phyloP scores from a whole-genome alignment of 1,139 yeast genomes.

The Yamadazyma kanchanaburiensis region DNA sequence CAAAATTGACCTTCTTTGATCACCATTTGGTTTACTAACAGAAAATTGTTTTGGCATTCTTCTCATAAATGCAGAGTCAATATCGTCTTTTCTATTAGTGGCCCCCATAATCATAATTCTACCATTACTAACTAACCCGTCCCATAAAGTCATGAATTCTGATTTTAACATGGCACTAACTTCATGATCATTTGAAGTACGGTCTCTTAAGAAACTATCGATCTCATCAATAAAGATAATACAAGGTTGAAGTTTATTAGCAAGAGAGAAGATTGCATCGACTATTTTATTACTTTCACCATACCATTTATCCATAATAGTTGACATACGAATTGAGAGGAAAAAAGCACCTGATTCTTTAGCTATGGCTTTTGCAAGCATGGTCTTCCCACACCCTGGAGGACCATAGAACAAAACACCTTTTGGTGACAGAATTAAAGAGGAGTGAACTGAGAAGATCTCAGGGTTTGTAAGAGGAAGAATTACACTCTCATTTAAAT shows the following conservation, averaged over 20 bases:
- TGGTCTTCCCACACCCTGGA: slow-evolving; percentile 97
- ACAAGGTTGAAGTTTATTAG: slow-evolving; percentile 88
- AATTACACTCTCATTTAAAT: slow-evolving; percentile 80
- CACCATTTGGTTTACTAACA: slow-evolving; percentile 65
- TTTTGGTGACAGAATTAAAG: slow-evolving; percentile 82
- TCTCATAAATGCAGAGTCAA: slow-evolving; percentile 88
- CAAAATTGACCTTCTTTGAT: slow-evolving; percentile 70
- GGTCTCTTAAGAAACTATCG: slow-evolving; percentile 87
- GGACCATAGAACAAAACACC: slow-evolving; percentile 95
- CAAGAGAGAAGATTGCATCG: slow-evolving; percentile 89
- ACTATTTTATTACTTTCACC: slow-evolving; percentile 95
- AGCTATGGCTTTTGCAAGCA: slow-evolving; percentile 95
- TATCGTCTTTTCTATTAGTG: slow-evolving; percentile 87
- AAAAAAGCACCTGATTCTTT: slow-evolving; percentile 91
- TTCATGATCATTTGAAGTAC: slow-evolving; percentile 86
- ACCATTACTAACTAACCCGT: slow-evolving; percentile 78
- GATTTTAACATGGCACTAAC: slow-evolving; percentile 95
- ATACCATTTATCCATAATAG: slow-evolving; percentile 97
- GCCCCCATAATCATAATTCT: slow-evolving; percentile 90
- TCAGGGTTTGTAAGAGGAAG: slow-evolving; percentile 81
- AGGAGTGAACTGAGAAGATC: slow-evolving; percentile 57
- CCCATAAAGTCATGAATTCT: slow-evolving; percentile 98
- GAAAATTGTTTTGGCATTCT: slow-evolving; percentile 91
- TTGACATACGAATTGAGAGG: slow-evolving; percentile 88
- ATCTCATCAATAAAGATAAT: slow-evolving; percentile 95